Evolutionary conservation across 805 yeast species (phyloP).

Genomic region (Hanseniaspora guilliermondii): DNA sequence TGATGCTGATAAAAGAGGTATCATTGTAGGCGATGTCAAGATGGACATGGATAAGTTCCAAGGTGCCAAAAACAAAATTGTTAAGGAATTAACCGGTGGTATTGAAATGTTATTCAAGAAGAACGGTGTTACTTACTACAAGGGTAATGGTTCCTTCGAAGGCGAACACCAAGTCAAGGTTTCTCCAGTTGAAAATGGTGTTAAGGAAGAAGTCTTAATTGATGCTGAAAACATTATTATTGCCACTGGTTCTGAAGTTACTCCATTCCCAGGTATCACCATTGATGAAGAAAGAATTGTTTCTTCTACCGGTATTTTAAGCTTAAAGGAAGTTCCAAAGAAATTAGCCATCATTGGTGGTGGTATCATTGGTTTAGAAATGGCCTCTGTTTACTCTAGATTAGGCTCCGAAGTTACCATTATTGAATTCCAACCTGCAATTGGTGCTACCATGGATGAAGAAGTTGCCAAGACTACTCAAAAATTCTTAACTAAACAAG

Average conservation of each 20-base stretch:
- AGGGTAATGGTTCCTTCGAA: slow-evolving; percentile 82
- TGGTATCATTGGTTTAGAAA: slow-evolving; percentile 98
- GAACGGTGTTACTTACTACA: slow-evolving; percentile 85
- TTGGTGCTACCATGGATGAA: slow-evolving; percentile 97
- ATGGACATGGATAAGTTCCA: slow-evolving; percentile 70
- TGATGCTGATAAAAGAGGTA: slow-evolving; percentile 81
- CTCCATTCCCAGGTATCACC: slow-evolving; percentile 96
- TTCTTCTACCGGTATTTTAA: slow-evolving; percentile 82
- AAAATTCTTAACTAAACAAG: slow-evolving; percentile 87
- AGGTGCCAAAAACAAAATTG: slow-evolving; percentile 86
- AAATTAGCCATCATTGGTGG: slow-evolving; percentile 90
- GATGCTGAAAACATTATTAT: slow-evolving; percentile 80
- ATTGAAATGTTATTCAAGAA: slow-evolving; percentile 90
- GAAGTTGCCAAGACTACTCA: slow-evolving; percentile 87
- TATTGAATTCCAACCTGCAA: slow-evolving; percentile 74
- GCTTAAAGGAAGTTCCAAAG: slow-evolving; percentile 83
- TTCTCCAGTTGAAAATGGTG: slow-evolving; percentile 73
- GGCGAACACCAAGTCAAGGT: slow-evolving; percentile 70
- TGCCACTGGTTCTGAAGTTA: slow-evolving; percentile 97
- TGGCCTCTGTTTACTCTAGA: slow-evolving; percentile 96
- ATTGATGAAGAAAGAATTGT: slow-evolving; percentile 96
- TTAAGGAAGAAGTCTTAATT: slow-evolving; percentile 47
- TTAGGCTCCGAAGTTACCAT: slow-evolving; percentile 92
- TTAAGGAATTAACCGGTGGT: slow-evolving; percentile 82
- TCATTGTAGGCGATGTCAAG: slow-evolving; percentile 60